Conservation (phyloP, 1,284 basidiomycete genomes). For the Laetiporus sulphureus region DNA sequence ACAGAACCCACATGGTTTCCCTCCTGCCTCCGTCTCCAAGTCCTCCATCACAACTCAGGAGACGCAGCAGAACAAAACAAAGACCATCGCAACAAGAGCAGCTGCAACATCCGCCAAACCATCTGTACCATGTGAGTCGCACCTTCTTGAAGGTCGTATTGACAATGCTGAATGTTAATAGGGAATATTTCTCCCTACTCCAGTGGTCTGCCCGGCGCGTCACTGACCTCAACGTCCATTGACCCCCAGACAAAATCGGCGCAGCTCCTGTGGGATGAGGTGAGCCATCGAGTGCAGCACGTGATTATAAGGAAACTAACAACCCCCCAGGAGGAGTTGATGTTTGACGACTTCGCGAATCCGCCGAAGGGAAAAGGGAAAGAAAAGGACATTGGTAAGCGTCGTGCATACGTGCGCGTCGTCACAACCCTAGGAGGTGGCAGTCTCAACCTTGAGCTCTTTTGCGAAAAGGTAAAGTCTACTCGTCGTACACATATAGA, state of each 20-base stretch:
- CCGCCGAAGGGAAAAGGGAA: slow-evolving; percentile 76
- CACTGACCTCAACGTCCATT: slow-evolving; percentile 88
- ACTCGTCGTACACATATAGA: background rate
- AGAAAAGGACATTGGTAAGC: slow-evolving; percentile 88
- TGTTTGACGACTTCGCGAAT: slow-evolving; percentile 86
- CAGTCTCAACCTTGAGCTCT: slow-evolving; percentile 87
- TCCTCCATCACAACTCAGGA: slow-evolving; percentile 25
- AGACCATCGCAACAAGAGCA: slow-evolving; percentile 29
- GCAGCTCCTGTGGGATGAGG: slow-evolving; percentile 86
- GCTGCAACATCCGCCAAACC: slow-evolving; percentile 42
- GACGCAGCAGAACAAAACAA: slow-evolving; percentile 26
- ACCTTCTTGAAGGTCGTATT: background rate
- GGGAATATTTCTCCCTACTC: slow-evolving; percentile 93
- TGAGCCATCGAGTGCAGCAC: slow-evolving; percentile 21
- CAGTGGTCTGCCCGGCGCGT: slow-evolving; percentile 86
- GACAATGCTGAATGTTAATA: slow-evolving; percentile 21
- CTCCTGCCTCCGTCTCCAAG: slow-evolving; percentile 46
- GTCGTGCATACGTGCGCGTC: slow-evolving; percentile 85
- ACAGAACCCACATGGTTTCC: slow-evolving; percentile 79
- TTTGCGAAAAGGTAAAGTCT: slow-evolving; percentile 71
- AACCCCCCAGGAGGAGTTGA: slow-evolving; percentile 66
- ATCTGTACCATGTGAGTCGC: slow-evolving; percentile 54
- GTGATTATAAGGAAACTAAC: background rate
- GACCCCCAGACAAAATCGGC: slow-evolving; percentile 76
- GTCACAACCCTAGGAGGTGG: slow-evolving; percentile 85